phyloP scores from a whole-genome alignment of 345 rosid genomes.

The Gossypium longicalyx region DNA sequence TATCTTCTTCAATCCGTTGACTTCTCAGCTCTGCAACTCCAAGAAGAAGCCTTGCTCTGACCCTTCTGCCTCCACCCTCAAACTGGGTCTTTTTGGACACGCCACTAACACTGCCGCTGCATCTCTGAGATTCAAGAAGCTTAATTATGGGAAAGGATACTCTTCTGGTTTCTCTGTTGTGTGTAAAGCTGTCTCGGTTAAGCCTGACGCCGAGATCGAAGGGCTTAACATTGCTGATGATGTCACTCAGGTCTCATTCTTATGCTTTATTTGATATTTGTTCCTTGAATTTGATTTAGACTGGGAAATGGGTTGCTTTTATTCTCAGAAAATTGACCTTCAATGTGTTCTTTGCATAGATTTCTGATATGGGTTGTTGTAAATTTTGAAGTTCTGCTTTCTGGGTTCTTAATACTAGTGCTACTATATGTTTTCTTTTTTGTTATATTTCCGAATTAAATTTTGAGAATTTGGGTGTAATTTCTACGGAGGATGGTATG shows the following conservation, averaged over 20 bases:
- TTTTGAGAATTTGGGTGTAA: background rate
- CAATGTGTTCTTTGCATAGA: background rate
- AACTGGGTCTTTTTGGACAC: slow-evolving; percentile 23
- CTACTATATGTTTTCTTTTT: background rate
- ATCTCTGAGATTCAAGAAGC: slow-evolving; percentile 24
- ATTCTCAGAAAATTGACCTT: slow-evolving; percentile 1
- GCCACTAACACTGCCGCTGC: slow-evolving; percentile 5
- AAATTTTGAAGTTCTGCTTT: background rate
- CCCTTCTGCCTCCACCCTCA: slow-evolving; percentile 22
- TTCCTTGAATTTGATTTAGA: background rate
- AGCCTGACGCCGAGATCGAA: slow-evolving; percentile 50
- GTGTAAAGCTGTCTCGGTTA: slow-evolving; percentile 61
- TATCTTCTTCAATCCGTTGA: slow-evolving; percentile 37
- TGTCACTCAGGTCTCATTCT: slow-evolving; percentile 61
- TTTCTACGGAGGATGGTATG: background rate
- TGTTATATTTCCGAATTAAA: background rate
- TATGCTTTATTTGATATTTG: background rate
- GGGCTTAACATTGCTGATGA: slow-evolving; percentile 82
- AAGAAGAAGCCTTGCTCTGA: slow-evolving; percentile 20
- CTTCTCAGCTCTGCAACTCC: slow-evolving; percentile 32
- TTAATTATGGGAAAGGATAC: slow-evolving; percentile 19
- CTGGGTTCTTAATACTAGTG: background rate
- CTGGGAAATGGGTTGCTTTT: slow-evolving; percentile 1
- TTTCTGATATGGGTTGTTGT: slow-evolving; percentile 5
- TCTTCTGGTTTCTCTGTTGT: slow-evolving; percentile 38